A percentile compares a stretch with the other conserved stretches of the same genome.
phyloP scores from a whole-genome alignment of 495 filamentous ascomycete species.

The Penicillium turbatum region DNA sequence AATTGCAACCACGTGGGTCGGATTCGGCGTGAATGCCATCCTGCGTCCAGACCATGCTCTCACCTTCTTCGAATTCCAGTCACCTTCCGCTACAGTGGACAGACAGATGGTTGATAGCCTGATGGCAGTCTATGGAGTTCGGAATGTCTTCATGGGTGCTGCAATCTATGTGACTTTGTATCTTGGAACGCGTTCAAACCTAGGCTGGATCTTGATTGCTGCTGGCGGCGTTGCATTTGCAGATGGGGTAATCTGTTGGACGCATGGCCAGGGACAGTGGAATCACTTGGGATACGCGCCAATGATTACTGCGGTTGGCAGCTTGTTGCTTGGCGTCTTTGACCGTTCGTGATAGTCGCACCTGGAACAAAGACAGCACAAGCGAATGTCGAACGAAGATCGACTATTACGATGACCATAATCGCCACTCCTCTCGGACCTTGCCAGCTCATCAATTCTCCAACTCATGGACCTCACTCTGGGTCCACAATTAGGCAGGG shows the following conservation, averaged over 20 bases:
- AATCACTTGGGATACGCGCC: conserved; percentile 55
- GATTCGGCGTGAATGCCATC: conserved; percentile 48
- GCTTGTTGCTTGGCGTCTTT: conserved; percentile 17
- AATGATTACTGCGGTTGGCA: conserved; percentile 33
- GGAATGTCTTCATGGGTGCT: conserved; percentile 52
- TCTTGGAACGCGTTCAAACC: conserved; percentile 36
- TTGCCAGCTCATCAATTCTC: conserved; percentile 1
- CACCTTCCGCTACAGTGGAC: conserved; percentile 28
- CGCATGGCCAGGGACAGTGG: conserved; percentile 44
- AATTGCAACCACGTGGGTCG: conserved; percentile 43
- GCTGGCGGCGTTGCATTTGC: conserved; percentile 41
- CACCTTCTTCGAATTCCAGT: conserved; percentile 42
- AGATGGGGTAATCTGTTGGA: conserved; percentile 45
- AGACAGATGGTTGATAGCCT: conserved; percentile 36
- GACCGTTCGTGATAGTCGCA: neutral
- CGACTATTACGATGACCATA: conserved; percentile 10
- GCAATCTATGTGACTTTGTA: conserved; percentile 38
- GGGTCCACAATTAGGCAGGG: conserved; percentile 10
- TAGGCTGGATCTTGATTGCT: conserved; percentile 45
- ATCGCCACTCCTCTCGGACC: neutral
- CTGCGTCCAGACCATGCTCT: conserved; percentile 42
- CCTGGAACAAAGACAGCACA: neutral
- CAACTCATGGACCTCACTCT: neutral
- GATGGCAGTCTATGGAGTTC: conserved; percentile 46
- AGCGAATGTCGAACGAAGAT: neutral